phyloP scores from a whole-genome alignment of 371 early-diverging fungal genomes.

The Thermomucor indicae-seudaticae region DNA sequence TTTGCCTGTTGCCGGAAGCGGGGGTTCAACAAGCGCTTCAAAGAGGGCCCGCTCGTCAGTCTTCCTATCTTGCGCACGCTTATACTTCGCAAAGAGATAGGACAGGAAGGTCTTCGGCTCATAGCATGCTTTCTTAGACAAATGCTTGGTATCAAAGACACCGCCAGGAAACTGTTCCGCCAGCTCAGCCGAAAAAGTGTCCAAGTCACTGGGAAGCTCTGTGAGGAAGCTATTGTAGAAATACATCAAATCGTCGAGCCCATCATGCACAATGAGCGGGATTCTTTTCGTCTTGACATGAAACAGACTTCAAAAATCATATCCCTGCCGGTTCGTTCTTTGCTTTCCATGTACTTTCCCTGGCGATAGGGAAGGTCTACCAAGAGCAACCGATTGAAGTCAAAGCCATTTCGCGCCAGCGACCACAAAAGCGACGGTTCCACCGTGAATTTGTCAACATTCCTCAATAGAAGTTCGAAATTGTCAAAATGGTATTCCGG shows the following conservation, averaged over 20 bases:
- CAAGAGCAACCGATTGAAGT: conserved; percentile 70
- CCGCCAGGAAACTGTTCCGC: conserved; percentile 77
- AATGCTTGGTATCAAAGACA: conserved; percentile 86
- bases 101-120: conserved; percentile 72
- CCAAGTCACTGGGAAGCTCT: conserved; percentile 61
- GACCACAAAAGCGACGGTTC: conserved; percentile 67
- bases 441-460: conserved; percentile 44
- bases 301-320: conserved; percentile 38
- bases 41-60: too few species aligned
- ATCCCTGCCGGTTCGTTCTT: too few species aligned
- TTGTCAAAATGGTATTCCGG: conserved; percentile 12
- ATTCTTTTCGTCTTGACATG: conserved; percentile 22
- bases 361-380: conserved; percentile 73
- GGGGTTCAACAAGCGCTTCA: too few species aligned
- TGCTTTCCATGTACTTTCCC: conserved; percentile 21
- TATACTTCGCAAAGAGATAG: conserved; percentile 75
- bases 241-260: conserved; percentile 85
- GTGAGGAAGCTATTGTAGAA: conserved; percentile 84
- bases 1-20: too few species aligned
- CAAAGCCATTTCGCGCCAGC: conserved; percentile 77
- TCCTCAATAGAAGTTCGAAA: conserved; percentile 20
- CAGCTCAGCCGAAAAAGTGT: conserved; percentile 72
- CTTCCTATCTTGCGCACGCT: too few species aligned
- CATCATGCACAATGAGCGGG: conserved; percentile 87
- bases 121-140: conserved; percentile 60